phyloP scores from a whole-genome alignment of 2,329 filamentous ascomycete species.

The Fusarium lyarnte region DNA sequence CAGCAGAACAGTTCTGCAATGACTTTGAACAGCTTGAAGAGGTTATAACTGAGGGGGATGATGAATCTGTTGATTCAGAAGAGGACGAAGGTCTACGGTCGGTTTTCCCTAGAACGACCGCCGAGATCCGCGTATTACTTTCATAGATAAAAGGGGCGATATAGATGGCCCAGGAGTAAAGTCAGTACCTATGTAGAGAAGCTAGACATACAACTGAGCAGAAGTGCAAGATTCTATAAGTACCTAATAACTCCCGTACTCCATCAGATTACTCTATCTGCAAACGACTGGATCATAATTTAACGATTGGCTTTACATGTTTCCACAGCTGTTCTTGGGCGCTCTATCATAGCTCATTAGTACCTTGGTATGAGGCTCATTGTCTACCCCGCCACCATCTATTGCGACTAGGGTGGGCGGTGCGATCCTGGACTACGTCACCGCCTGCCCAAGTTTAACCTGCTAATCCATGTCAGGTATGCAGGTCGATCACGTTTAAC shows the following conservation, averaged over 20 bases:
- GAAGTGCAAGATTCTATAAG: not conserved
- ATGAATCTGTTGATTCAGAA: conserved; percentile 44
- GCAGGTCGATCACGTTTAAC: conserved; percentile 26
- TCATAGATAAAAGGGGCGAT: conserved; percentile 50
- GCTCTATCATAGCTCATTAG: not conserved
- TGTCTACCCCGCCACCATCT: conserved; percentile 32
- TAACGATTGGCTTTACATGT: not conserved
- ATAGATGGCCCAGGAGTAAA: not conserved
- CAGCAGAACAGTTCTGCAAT: conserved; percentile 82
- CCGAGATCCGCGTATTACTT: conserved; percentile 68
- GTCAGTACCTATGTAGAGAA: not conserved
- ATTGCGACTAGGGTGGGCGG: conserved; percentile 30
- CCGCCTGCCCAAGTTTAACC: conserved; percentile 33
- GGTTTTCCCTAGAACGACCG: conserved; percentile 67
- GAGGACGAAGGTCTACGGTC: conserved; percentile 43
- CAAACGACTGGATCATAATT: not conserved
- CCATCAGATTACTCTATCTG: not conserved
- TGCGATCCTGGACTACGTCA: conserved; percentile 43
- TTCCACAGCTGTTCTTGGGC: not conserved
- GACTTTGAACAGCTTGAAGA: conserved; percentile 77
- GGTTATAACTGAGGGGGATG: conserved; percentile 57
- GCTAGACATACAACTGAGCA: not conserved
- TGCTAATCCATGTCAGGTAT: conserved; percentile 20
- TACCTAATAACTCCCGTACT: not conserved
- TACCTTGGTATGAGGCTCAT: conserved; percentile 15